phyloP scores from a whole-genome alignment of 1,139 yeast species.

The Arxiozyma slooffiae region DNA sequence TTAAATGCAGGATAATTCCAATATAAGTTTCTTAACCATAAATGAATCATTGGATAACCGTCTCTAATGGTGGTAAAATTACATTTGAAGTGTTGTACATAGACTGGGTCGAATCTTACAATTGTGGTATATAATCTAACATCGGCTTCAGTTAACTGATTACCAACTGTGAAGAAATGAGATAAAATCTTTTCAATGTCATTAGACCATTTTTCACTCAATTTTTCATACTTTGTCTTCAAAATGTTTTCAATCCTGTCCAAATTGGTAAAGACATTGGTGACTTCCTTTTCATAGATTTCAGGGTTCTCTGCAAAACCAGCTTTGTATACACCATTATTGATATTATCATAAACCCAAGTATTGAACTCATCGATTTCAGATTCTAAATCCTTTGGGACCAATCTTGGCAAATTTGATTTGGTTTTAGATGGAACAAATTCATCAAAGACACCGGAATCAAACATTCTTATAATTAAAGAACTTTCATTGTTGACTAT shows the following conservation, averaged over 20 bases:
- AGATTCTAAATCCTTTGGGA: slow-evolving; percentile 45
- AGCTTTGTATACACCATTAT: slow-evolving; percentile 89
- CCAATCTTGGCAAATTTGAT: slow-evolving; percentile 32
- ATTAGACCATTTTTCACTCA: slow-evolving; percentile 25
- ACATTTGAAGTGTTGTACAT: slow-evolving; percentile 91
- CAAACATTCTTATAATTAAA: slow-evolving; percentile 77
- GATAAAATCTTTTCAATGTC: slow-evolving; percentile 22
- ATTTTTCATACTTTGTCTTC: slow-evolving; percentile 36
- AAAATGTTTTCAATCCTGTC: slow-evolving; percentile 68
- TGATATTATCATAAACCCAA: slow-evolving; percentile 81
- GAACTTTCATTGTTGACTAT: slow-evolving; percentile 87
- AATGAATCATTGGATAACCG: slow-evolving; percentile 68
- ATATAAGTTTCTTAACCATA: slow-evolving; percentile 75
- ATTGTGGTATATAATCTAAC: slow-evolving; percentile 75
- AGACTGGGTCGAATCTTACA: slow-evolving; percentile 80
- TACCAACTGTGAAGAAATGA: slow-evolving; percentile 41
- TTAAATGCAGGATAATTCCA: slow-evolving; percentile 75
- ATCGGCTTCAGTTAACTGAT: slow-evolving; percentile 78
- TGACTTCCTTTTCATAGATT: slow-evolving; percentile 67
- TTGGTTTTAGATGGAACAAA: slow-evolving; percentile 34
- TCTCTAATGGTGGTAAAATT: slow-evolving; percentile 72
- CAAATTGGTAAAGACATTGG: slow-evolving; percentile 54
- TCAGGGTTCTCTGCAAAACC: slow-evolving; percentile 85
- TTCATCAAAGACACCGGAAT: slow-evolving; percentile 52
- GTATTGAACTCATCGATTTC: slow-evolving; percentile 68